Evolutionary conservation across 140 eudicot species (phyloP).

Genomic region (Ambrosia hybrid): DNA sequence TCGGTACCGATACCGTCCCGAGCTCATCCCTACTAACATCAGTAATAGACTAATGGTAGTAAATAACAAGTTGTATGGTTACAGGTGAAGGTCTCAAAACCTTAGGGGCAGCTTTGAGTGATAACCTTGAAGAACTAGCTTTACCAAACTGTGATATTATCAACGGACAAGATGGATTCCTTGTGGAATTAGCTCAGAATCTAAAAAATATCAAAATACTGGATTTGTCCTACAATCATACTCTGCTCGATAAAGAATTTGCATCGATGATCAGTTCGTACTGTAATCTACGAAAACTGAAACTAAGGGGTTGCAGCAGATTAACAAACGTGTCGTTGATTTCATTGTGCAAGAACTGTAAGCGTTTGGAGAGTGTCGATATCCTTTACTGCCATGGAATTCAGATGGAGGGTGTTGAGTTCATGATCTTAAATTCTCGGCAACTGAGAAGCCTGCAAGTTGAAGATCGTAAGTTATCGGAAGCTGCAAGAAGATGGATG

Average conservation of each 20-base stretch:
- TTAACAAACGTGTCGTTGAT: slow-evolving; percentile 39
- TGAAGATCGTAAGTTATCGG: slow-evolving; percentile 57
- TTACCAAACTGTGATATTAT: slow-evolving; percentile 66
- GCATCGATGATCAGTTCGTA: slow-evolving; percentile 62
- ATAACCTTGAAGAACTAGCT: slow-evolving; percentile 55
- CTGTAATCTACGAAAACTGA: slow-evolving; percentile 40
- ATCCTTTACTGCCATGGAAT: slow-evolving; percentile 51
- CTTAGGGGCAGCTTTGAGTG: slow-evolving; percentile 44
- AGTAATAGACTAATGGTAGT: too few relatives aligned
- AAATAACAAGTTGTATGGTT: slow-evolving; percentile 33
- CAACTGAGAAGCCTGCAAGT: slow-evolving; percentile 47
- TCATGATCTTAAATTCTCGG: slow-evolving; percentile 36
- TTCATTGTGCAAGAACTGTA: slow-evolving; percentile 56
- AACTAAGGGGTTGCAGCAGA: slow-evolving; percentile 54
- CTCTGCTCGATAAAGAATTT: slow-evolving; percentile 59
- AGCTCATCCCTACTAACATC: too few relatives aligned
- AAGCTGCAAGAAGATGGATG: slow-evolving; percentile 44
- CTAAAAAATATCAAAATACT: slow-evolving; percentile 40
- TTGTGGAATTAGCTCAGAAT: slow-evolving; percentile 63
- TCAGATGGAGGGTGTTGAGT: slow-evolving; percentile 49
- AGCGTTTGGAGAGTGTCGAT: slow-evolving; percentile 58
- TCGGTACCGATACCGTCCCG: too few relatives aligned
- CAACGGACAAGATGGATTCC: slow-evolving; percentile 49
- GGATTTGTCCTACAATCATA: slow-evolving; percentile 65
- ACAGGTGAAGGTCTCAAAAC: slow-evolving; percentile 55